Percentiles rank a stretch among this genome's conserved stretches.
Evolutionary conservation across 2,329 filamentous ascomycete genomes (phyloP).

Genomic region (Aspergillus clavatus): DNA sequence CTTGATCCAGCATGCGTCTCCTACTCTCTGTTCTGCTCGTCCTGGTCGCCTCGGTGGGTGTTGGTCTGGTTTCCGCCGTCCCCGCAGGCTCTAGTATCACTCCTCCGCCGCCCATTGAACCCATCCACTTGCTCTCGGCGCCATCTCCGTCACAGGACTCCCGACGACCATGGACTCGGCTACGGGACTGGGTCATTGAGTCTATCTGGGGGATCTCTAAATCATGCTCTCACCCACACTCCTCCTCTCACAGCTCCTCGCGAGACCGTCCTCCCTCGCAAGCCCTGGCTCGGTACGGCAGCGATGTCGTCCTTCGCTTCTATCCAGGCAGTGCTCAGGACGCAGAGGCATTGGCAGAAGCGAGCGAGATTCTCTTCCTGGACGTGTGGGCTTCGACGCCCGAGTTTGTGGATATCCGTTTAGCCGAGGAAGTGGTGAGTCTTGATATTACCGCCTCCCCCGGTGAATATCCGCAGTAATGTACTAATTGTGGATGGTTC

Average conservation of each 20-base stretch:
- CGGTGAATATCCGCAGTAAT: background rate
- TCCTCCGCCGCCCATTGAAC: constrained; percentile 28
- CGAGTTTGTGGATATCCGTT: constrained; percentile 77
- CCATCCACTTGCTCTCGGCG: constrained; percentile 23
- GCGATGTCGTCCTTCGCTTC: constrained; percentile 87
- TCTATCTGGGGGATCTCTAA: constrained; percentile 39
- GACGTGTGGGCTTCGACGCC: constrained; percentile 86
- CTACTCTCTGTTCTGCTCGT: constrained; percentile 14
- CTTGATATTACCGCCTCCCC: background rate
- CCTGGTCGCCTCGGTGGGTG: constrained; percentile 15
- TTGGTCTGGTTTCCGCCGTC: constrained; percentile 24
- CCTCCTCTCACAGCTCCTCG: constrained; percentile 12
- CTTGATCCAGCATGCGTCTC: constrained; percentile 11
- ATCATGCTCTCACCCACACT: constrained; percentile 19
- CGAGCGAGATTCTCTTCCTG: constrained; percentile 68
- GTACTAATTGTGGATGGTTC: background rate
- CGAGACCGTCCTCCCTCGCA: constrained; percentile 27
- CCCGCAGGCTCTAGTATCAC: constrained; percentile 36
- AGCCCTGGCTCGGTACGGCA: constrained; percentile 57
- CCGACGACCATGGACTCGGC: constrained; percentile 34
- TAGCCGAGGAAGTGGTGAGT: constrained; percentile 68
- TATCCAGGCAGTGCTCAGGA: constrained; percentile 67
- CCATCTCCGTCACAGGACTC: constrained; percentile 27
- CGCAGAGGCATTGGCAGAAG: constrained; percentile 65
- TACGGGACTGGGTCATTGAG: constrained; percentile 42